Base-by-base conservation (phyloP, 2,329 filamentous ascomycete genomes). In the Lasiodiplodia gonubiensis region DNA sequence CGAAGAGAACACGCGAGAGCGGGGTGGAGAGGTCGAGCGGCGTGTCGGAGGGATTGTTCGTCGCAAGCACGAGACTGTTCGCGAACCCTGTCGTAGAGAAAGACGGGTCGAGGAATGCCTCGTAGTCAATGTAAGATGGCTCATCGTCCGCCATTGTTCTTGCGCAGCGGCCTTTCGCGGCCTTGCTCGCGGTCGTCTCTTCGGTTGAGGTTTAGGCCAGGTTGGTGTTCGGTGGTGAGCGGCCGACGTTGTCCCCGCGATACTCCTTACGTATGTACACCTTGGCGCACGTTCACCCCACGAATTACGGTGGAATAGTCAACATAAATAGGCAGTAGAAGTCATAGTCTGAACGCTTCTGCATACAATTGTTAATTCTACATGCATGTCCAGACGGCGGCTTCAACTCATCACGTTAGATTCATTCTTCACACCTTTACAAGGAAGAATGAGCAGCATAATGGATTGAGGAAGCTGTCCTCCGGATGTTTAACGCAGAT, bases 1-100 rank as follows among this genome's bases (percentile, higher is more conserved):
- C 95, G 80, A 99, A 99, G 7, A 98, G 88, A 5, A 97, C 94
- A 66, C 93, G 89, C 5, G 94, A 97, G 57, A 99, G 86, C 2
- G 95, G 94, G 18, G 95, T 98, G 6, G 93, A 94, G 67, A 99
- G 90, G 79, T 99, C 95, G 73, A 98, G 87, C 7, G 93, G 91
- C 1, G 90, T 90, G 80, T 98, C 95, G 72, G 90, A 92, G 68
- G 93, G 86, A 81, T 97, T 97, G 83, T 98, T 98, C 66, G 94
- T 98, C 48, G 90, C 86, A 67, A 94, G 88, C 59, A 98, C 92
- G 68, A 99, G 89, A 30, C 88, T 88, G 79, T 98, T 97, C 73
- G 95, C 94, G 76, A 98, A 97, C 18, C 86, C 81, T 23, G 91
- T 85, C 6, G 94, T 88, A 25, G 90, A 92, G 82, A 99, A 99